Base-by-base conservation (phyloP, 257 asterid species). In the Euphrasia confusa region DNA sequence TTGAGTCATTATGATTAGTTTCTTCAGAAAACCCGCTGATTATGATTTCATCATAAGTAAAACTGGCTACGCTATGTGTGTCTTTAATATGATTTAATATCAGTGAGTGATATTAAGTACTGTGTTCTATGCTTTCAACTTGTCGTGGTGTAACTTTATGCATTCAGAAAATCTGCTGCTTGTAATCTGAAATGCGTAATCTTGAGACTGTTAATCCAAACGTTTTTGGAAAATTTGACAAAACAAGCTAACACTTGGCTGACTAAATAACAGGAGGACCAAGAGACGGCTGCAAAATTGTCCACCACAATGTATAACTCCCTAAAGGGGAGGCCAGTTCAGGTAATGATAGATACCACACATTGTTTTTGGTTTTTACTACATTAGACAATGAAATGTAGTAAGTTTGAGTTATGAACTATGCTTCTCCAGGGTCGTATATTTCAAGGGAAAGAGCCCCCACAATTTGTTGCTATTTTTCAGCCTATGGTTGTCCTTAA, bases 381-480 rank as follows among this genome's bases (percentile, higher is more conserved):
- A 58, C 66, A 66, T 68, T 28, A 17, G 65, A 58, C 60, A 42
- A 52, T 45, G 60, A 27, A 14, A 44, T 17, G 37, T 65, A 35
- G 15, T 32, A 61, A 68, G 33, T 67, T 27, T 60, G 68, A 64
- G 37, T 49, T 60, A 18, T 65, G 45, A 64, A 15, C 30, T 61
- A 54, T 52, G 60, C 58, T n/a, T 75, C 18, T 73, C 60, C 80
- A 93, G 99, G 97, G 96, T 77, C 86, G 89, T 60, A 79, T 93
- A 74, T 82, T 69, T 79, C 95, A 93, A 85, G 97, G 97, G 71
- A 89, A 87, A 84, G 99, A 93, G 82, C 94, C 99, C 5, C 96
- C 99, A 59, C 97, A 93, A 60, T 93, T 93, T 75, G 78, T 89
- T 74, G 88, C 96, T 45, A 83, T 87, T 49, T 89, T 93, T 77